Conservation (phyloP, 495 filamentous ascomycete genomes). For the Lasiosphaeria ovina region DNA sequence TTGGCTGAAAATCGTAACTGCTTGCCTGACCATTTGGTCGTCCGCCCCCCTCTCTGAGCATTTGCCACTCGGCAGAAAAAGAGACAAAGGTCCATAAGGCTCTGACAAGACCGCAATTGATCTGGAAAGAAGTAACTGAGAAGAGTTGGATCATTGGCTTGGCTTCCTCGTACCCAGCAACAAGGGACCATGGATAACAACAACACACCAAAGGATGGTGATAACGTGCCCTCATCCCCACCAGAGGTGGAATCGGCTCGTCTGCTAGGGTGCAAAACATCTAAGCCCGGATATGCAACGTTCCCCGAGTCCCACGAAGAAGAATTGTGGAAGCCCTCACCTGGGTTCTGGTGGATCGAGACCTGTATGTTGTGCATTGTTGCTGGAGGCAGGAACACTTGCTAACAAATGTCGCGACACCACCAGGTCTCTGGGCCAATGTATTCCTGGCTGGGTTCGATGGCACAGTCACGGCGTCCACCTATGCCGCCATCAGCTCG, state of each 20-base stretch:
- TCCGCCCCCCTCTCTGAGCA: not conserved
- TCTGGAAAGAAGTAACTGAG: not conserved
- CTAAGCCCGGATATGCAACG: conserved; percentile 22
- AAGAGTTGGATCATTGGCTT: not conserved
- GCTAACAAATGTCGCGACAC: conserved; percentile 16
- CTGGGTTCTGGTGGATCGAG: conserved; percentile 41
- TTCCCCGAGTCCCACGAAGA: conserved; percentile 19
- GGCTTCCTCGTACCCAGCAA: not conserved
- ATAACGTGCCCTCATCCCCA: not conserved
- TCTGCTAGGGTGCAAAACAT: conserved; percentile 21
- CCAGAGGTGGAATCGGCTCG: conserved; percentile 21
- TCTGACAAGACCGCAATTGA: not conserved
- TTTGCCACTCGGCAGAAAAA: no score
- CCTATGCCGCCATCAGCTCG: conserved; percentile 63
- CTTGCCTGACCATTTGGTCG: not conserved
- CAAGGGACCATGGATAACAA: not conserved
- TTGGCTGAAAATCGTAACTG: not conserved
- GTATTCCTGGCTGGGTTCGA: conserved; percentile 66
- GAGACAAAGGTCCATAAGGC: no score
- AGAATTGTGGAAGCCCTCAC: conserved; percentile 26
- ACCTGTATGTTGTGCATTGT: conserved; percentile 24
- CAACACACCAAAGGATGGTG: not conserved
- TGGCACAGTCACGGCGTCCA: conserved; percentile 63
- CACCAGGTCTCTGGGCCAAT: conserved; percentile 59
- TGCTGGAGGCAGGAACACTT: conserved; percentile 8